A percentile compares a stretch with the other conserved stretches of the same genome.
Conservation (phyloP, 345 rosid species). For the Ricinus communis region DNA sequence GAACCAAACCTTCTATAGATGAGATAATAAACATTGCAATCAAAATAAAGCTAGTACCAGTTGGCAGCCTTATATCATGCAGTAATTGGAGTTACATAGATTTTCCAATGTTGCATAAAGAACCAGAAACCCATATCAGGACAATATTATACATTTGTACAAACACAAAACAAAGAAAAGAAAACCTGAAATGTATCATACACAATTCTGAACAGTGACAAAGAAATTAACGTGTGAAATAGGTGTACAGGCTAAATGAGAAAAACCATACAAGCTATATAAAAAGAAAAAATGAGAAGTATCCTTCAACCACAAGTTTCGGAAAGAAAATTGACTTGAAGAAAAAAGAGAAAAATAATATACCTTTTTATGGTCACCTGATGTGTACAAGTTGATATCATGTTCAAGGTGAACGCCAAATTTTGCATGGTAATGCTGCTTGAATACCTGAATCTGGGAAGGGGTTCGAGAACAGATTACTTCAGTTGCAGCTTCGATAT, state of each 20-base stretch:
- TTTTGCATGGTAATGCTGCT: constrained; percentile 51
- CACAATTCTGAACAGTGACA: neutral
- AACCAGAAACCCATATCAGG: neutral
- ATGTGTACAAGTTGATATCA: constrained; percentile 35
- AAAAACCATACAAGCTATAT: neutral
- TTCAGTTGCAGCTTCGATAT: constrained; percentile 50
- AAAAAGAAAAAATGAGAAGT: constrained; percentile 1
- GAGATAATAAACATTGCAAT: neutral
- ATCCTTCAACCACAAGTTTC: neutral
- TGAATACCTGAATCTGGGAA: constrained; percentile 57
- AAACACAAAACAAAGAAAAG: neutral
- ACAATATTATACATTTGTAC: neutral
- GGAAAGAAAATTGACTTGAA: neutral
- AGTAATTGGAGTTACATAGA: neutral
- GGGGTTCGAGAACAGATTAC: constrained; percentile 67
- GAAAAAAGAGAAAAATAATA: constrained; percentile 1
- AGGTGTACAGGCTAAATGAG: neutral
- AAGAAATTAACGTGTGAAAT: neutral
- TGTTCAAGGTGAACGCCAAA: constrained; percentile 49
- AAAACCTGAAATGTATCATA: neutral
- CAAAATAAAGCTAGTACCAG: neutral
- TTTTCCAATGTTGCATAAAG: neutral
- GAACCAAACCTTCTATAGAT: neutral
- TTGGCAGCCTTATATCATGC: neutral
- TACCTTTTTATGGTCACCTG: constrained; percentile 61